Conservation (phyloP, 2,329 filamentous ascomycete genomes). For the Verticillium isaacii region DNA sequence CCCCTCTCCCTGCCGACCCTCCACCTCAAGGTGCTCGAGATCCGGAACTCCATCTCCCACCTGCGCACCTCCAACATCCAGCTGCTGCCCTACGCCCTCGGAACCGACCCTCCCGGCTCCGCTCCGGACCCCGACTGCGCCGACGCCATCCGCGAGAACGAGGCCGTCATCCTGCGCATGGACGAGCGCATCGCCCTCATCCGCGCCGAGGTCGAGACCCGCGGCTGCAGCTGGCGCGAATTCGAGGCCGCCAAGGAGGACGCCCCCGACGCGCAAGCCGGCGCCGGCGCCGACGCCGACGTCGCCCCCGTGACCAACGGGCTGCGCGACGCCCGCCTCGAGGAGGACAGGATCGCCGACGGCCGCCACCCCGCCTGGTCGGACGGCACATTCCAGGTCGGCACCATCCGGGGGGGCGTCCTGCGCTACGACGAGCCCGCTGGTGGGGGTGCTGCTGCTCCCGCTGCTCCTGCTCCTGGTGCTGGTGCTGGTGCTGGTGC, state of each 20-base stretch:
- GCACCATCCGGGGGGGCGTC: conserved; percentile 47
- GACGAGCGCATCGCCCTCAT: conserved; percentile 60
- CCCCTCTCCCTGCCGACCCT: conserved; percentile 63
- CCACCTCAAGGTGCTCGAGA: conserved; percentile 70
- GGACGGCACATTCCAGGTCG: conserved; percentile 61
- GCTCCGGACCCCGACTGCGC: conserved; percentile 63
- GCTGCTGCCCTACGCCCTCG: conserved; percentile 63
- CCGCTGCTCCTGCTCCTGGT: not conserved
- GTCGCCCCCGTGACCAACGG: conserved; percentile 13
- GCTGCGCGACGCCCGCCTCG: conserved; percentile 3
- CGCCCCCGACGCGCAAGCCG: conserved; percentile 5
- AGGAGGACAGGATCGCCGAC: conserved; percentile 8
- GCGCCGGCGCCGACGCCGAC: conserved; percentile 1
- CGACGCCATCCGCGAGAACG: conserved; percentile 71
- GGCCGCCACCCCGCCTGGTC: conserved; percentile 43
- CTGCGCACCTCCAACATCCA: conserved; percentile 71
- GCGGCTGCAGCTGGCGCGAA: conserved; percentile 53
- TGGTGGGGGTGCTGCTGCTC: not conserved
- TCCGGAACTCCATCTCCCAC: conserved; percentile 70
- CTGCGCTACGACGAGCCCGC: conserved; percentile 32
- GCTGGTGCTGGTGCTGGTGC: not conserved
- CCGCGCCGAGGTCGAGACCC: conserved; percentile 56
- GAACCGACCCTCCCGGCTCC: conserved; percentile 22
- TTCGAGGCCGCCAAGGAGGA: conserved; percentile 34
- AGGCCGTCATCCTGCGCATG: conserved; percentile 63